Percentiles rank a stretch among this genome's conserved stretches.
These are phyloP conservation scores for Singerocomus inundabilis DNA, from an alignment of 1,284 basidiomycete genomes.

Conservation along the genomic window DNA sequence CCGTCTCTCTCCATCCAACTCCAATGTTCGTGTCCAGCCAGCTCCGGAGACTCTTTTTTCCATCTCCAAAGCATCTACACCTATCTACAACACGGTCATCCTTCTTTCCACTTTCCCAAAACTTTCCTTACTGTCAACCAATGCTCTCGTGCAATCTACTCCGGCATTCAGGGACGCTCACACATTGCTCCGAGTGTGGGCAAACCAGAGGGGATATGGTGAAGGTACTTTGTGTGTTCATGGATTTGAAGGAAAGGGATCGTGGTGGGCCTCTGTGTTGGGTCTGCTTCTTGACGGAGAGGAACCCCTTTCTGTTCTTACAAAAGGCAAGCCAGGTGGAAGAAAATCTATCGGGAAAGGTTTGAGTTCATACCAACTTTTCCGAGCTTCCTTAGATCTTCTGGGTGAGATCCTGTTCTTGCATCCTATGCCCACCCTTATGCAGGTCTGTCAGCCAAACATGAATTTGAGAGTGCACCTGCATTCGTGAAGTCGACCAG, in stretches of 20 bases:
- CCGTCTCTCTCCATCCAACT: slow-evolving; percentile 74
- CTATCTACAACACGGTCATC: slow-evolving; percentile 79
- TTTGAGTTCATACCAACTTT: slow-evolving; percentile 84
- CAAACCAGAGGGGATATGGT: slow-evolving; percentile 81
- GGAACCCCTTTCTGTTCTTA: slow-evolving; percentile 37
- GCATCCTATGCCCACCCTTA: slow-evolving; percentile 6
- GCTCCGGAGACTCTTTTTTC: slow-evolving; percentile 8
- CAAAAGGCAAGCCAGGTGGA: slow-evolving; percentile 36
- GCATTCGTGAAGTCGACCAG: slow-evolving; percentile 60
- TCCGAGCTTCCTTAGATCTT: slow-evolving; percentile 79
- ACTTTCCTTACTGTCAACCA: slow-evolving; percentile 66
- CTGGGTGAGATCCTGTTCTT: slow-evolving; percentile 48
- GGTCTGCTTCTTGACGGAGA: slow-evolving; percentile 73
- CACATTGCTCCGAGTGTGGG: slow-evolving; percentile 86
- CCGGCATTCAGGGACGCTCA: slow-evolving; percentile 76
- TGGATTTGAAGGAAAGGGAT: slow-evolving; percentile 66
- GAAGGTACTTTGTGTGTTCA: slow-evolving; percentile 56
- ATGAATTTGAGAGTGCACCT: slow-evolving; percentile 63
- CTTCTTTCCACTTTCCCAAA: slow-evolving; percentile 67
- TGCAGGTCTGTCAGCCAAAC: slow-evolving; percentile 50
- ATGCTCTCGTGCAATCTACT: slow-evolving; percentile 60
- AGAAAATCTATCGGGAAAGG: slow-evolving; percentile 65
- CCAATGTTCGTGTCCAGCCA: slow-evolving; percentile 57
- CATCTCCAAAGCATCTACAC: slow-evolving; percentile 48
- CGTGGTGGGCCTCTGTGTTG: slow-evolving; percentile 73